Evolutionary conservation across 768 basidiomycete genomes (phyloP).

Genomic region (Sutorius australiensis): DNA sequence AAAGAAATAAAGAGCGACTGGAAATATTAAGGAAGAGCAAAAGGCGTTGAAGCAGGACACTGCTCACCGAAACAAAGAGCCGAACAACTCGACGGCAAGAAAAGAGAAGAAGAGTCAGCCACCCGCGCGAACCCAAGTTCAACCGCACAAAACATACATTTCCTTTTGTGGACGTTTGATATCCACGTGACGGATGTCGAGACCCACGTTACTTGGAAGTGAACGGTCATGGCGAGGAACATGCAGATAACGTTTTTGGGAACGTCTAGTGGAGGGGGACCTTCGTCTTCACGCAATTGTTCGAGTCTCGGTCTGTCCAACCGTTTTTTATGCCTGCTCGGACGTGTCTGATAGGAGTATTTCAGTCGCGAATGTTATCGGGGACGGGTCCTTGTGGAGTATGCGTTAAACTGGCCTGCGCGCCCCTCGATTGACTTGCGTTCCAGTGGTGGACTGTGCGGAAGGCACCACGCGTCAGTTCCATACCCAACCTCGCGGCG

Average conservation of each 20-base stretch:
- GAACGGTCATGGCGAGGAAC: slow-evolving; percentile 32
- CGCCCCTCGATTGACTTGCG: slow-evolving; percentile 1
- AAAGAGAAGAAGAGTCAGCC: slow-evolving; percentile 12
- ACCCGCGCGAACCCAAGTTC: slow-evolving; percentile 5
- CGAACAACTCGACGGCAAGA: slow-evolving; percentile 1
- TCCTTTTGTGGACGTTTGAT: slow-evolving; percentile 20
- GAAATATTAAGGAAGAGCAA: neutral
- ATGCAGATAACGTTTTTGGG: slow-evolving; percentile 71
- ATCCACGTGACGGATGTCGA: neutral
- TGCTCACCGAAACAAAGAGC: slow-evolving; percentile 14
- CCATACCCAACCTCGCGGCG: slow-evolving; percentile 43
- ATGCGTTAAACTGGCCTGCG: slow-evolving; percentile 19
- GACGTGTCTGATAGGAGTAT: slow-evolving; percentile 1
- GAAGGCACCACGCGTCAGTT: slow-evolving; percentile 78
- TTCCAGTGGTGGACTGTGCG: slow-evolving; percentile 76
- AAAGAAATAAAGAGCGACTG: slow-evolving; percentile 17
- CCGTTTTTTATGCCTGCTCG: neutral
- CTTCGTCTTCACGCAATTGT: slow-evolving; percentile 68
- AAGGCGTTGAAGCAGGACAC: neutral
- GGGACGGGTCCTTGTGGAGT: slow-evolving; percentile 67
- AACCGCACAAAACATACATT: slow-evolving; percentile 14
- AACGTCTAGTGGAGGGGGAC: slow-evolving; percentile 75
- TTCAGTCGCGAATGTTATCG: slow-evolving; percentile 51
- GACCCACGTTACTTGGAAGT: neutral
- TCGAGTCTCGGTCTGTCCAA: slow-evolving; percentile 48